Percentiles rank a stretch among this genome's conserved stretches.
Evolutionary conservation across 2,329 filamentous ascomycete genomes (phyloP).

Genomic region (Trichoderma afroharzianum): DNA sequence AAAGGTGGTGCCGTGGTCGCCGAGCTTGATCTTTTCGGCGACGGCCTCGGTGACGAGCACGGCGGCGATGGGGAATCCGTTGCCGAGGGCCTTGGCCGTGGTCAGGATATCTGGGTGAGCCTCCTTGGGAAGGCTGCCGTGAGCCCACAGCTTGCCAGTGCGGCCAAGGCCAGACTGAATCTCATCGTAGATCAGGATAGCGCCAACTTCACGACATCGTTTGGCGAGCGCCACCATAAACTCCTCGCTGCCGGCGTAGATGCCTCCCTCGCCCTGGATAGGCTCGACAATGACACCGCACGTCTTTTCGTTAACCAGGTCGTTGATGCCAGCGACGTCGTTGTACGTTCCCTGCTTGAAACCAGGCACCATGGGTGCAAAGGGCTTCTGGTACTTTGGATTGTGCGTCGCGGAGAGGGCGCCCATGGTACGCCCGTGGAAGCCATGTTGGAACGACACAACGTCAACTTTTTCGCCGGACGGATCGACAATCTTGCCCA

Average conservation of each 20-base stretch:
- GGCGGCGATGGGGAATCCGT: slow-evolving; percentile 92
- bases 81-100: slow-evolving; percentile 92
- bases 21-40: slow-evolving; percentile 45
- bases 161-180: slow-evolving; percentile 92
- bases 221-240: slow-evolving; percentile 82
- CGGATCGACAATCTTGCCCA: slow-evolving; percentile 71
- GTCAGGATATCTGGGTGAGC: slow-evolving; percentile 93
- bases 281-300: slow-evolving; percentile 96
- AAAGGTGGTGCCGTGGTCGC: slow-evolving; percentile 92
- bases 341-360: slow-evolving; percentile 87
- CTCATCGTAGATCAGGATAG: slow-evolving; percentile 90
- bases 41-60: slow-evolving; percentile 41
- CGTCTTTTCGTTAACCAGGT: slow-evolving; percentile 76
- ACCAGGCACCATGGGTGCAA: slow-evolving; percentile 91
- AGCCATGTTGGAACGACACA: slow-evolving; percentile 86
- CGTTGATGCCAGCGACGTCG: slow-evolving; percentile 66
- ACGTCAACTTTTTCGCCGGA: slow-evolving; percentile 74
- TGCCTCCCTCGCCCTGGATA: slow-evolving; percentile 94
- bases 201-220: slow-evolving; percentile 81
- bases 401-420: slow-evolving; percentile 94
- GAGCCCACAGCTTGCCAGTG: slow-evolving; percentile 89
- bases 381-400: slow-evolving; percentile 94
- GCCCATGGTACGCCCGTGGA: slow-evolving; percentile 97
- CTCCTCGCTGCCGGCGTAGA: slow-evolving; percentile 76
- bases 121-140: slow-evolving; percentile 66